These are phyloP conservation scores for Dictyostelium brefeldianum DNA, from an alignment of 78 protist species.

Conservation along the genomic window DNA sequence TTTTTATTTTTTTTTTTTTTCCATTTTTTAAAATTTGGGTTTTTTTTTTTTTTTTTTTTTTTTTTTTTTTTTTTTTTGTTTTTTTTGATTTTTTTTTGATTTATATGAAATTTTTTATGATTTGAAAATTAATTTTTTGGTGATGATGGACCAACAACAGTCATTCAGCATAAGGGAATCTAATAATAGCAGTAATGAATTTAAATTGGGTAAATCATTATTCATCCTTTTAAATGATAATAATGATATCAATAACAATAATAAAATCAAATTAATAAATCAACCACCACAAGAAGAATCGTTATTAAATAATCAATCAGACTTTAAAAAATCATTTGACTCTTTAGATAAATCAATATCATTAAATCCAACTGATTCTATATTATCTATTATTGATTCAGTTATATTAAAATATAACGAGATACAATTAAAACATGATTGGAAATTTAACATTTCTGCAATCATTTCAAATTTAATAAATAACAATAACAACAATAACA, in stretches of 20 bases:
- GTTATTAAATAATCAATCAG: conserved; percentile 6
- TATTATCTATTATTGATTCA: not conserved
- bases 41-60: not conserved
- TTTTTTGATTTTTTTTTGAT: not conserved
- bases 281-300: not conserved
- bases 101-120: too few relatives aligned
- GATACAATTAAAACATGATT: not conserved
- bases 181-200: not conserved
- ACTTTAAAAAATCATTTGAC: conserved; percentile 9
- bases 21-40: not conserved
- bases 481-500: not conserved
- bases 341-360: not conserved
- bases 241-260: not conserved
- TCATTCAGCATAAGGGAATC: not conserved
- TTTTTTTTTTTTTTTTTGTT: not conserved
- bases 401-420: not conserved
- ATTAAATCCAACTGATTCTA: not conserved
- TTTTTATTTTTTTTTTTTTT: not conserved
- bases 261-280: not conserved
- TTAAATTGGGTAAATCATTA: conserved; percentile 16
- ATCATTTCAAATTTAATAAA: not conserved
- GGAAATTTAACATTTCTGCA: not conserved
- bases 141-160: not conserved
- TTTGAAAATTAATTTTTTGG: too few relatives aligned
- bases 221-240: conserved; percentile 6